Conservation (phyloP, 139 green algal species). For the Edaphochlamys debaryana region DNA sequence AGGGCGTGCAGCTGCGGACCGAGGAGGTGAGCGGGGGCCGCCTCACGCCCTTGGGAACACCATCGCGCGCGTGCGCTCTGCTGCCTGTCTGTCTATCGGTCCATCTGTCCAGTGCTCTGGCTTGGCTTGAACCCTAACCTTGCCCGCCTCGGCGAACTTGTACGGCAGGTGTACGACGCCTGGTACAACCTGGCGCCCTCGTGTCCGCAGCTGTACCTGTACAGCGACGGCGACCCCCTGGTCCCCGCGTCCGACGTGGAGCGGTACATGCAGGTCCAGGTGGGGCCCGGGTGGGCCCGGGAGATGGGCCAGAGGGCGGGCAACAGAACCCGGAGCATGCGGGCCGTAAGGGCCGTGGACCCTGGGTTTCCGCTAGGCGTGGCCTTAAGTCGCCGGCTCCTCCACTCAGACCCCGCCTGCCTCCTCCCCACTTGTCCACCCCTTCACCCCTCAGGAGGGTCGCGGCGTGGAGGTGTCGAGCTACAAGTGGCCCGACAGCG, state of each 20-base stretch:
- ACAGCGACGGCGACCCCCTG: constrained; percentile 68
- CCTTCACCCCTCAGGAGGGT: constrained; percentile 39
- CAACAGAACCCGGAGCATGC: too few species aligned
- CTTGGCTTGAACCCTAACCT: too few species aligned
- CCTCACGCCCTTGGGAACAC: too few species aligned
- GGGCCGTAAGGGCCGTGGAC: too few species aligned
- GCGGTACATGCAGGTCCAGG: constrained; percentile 67
- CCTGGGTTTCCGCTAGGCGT: too few species aligned
- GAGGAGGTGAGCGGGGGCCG: constrained; percentile 27
- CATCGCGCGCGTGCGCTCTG: too few species aligned
- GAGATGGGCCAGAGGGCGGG: too few species aligned
- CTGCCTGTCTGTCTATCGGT: too few species aligned
- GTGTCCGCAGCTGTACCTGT: constrained; percentile 77
- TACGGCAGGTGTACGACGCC: constrained; percentile 37
- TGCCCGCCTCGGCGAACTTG: too few species aligned
- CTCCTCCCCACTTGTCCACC: neutral
- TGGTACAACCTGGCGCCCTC: constrained; percentile 57
- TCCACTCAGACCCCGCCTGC: neutral
- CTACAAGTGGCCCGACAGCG: constrained; percentile 42
- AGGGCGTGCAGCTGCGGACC: constrained; percentile 30
- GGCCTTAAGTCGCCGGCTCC: too few species aligned
- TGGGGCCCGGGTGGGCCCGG: neutral
- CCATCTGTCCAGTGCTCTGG: too few species aligned
- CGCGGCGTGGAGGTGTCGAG: constrained; percentile 50
- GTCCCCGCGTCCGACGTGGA: constrained; percentile 64